phyloP scores from a whole-genome alignment of 345 rosid species.

The Lepidium aucheri region DNA sequence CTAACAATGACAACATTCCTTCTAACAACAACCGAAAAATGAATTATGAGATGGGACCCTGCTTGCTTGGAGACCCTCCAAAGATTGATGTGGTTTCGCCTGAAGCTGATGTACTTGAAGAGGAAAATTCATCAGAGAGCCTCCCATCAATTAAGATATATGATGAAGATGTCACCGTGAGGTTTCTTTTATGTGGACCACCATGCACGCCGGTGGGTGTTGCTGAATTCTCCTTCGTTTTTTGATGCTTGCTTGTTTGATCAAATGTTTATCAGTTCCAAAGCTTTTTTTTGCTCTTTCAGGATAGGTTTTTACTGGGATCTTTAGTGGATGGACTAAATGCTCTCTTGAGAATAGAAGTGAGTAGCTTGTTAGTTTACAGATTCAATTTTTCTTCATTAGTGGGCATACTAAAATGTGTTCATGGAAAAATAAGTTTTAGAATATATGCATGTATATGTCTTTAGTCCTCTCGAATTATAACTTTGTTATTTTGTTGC shows the following conservation, averaged over 20 bases:
- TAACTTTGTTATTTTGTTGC: slow-evolving; percentile 1
- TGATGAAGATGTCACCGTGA: slow-evolving; percentile 81
- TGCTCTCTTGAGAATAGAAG: slow-evolving; percentile 92
- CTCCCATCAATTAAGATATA: slow-evolving; percentile 88
- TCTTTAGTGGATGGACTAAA: slow-evolving; percentile 87
- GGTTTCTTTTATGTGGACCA: slow-evolving; percentile 86
- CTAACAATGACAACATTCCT: slow-evolving; percentile 30
- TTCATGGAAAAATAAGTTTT: background rate
- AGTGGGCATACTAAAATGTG: background rate
- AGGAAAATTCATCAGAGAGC: slow-evolving; percentile 59
- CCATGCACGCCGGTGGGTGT: slow-evolving; percentile 54
- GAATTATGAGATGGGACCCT: slow-evolving; percentile 50
- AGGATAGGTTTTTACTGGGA: slow-evolving; percentile 66
- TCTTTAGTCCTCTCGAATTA: background rate
- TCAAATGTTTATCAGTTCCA: slow-evolving; percentile 6
- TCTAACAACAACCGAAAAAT: slow-evolving; percentile 36
- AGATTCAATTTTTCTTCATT: background rate
- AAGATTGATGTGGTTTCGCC: slow-evolving; percentile 62
- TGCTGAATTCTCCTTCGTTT: slow-evolving; percentile 4
- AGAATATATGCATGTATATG: background rate
- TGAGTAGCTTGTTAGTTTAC: slow-evolving; percentile 29
- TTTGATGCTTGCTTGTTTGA: slow-evolving; percentile 10
- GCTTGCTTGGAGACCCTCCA: slow-evolving; percentile 85
- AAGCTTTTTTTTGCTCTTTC: slow-evolving; percentile 22
- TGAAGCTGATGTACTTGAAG: slow-evolving; percentile 56